Evolutionary conservation across 2,329 filamentous ascomycete genomes (phyloP), one percentile per base, ranked within the genome.

Genomic region (Fusarium aywerte): DNA sequence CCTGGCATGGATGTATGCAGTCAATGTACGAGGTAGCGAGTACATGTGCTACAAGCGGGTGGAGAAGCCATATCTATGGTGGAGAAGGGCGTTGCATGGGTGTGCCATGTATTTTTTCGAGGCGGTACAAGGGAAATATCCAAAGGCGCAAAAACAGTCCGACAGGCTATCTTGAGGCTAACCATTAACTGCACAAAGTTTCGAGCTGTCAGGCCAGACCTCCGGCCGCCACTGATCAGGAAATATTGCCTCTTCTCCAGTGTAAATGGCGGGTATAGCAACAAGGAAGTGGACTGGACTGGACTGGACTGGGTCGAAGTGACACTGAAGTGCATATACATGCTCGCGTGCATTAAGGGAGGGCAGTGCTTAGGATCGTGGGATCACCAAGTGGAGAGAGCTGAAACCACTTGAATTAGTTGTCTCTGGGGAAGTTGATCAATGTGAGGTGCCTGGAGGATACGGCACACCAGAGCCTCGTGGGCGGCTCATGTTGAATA

Each of bases 21-120:
- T 40, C 58, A 29, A 33, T 44, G 63, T 53, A 50, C 47, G 52
- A 59, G 51, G 63, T 49, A 48, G 31, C 18, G 12, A 25, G 44
- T 48, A 48, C 45, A 36, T 48, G 31, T 23, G 11, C 21, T 33
- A 67, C 58, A 50, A 43, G 32, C 16, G 20, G 32, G 61, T 58
- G 65, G 49, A 66, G 55, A 58, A 38, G 38, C 36, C 39, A 50
- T 49, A 54, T 45, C 33, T 38, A 47, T 65, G 61, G 47, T 68
- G 65, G 55, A 54, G 60, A 68, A 27, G 38, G 29, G 20, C 29
- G 53, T 21, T 42, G 49, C 48, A 65, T 51, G 44, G 36, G 16
- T 16, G 18, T n/a, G 13, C 11, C 31, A 47, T 47, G 48, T 61
- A 40, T 29, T 20, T 40, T 25, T 45, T 27, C 27, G 29, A 12